Percentiles rank a stretch among this genome's conserved stretches.
Evolutionary conservation across 176 grass and related monocot species (phyloP).

Genomic region (Eragrostis nindensis): DNA sequence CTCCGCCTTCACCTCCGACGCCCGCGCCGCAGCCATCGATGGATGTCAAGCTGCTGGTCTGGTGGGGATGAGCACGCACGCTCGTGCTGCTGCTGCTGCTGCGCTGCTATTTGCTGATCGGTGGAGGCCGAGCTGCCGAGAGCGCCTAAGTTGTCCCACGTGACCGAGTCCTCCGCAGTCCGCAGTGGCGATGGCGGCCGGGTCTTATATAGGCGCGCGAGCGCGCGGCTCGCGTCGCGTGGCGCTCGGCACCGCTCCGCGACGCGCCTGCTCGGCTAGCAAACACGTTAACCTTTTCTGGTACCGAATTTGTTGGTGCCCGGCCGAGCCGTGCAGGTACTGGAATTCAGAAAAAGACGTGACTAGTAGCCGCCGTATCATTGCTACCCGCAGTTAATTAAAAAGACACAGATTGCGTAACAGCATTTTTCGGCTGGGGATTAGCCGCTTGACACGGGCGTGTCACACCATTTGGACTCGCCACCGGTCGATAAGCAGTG

Average conservation of each 20-base stretch:
- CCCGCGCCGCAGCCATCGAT: slow-evolving; percentile 1
- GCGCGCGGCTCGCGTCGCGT: neutral
- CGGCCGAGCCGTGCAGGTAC: neutral
- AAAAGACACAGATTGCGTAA: too few species aligned
- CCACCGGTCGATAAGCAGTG: too few species aligned
- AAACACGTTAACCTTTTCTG: neutral
- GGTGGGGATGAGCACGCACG: too few species aligned
- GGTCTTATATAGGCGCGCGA: neutral
- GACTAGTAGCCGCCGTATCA: neutral
- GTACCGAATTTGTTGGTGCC: neutral
- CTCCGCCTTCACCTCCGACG: slow-evolving; percentile 58
- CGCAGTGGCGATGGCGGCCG: neutral
- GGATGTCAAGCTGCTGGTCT: neutral
- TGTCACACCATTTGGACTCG: too few species aligned
- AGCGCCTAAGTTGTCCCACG: neutral
- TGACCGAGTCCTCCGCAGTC: neutral
- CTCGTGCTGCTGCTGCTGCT: neutral
- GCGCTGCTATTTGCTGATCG: too few species aligned
- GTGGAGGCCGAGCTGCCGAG: too few species aligned
- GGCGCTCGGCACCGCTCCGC: neutral
- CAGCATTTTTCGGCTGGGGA: too few species aligned
- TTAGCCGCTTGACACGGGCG: too few species aligned
- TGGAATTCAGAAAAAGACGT: neutral
- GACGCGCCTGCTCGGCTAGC: neutral
- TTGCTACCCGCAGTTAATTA: too few species aligned